Base-by-base conservation (phyloP, 305 asterid species). In the Rubia balearica region DNA sequence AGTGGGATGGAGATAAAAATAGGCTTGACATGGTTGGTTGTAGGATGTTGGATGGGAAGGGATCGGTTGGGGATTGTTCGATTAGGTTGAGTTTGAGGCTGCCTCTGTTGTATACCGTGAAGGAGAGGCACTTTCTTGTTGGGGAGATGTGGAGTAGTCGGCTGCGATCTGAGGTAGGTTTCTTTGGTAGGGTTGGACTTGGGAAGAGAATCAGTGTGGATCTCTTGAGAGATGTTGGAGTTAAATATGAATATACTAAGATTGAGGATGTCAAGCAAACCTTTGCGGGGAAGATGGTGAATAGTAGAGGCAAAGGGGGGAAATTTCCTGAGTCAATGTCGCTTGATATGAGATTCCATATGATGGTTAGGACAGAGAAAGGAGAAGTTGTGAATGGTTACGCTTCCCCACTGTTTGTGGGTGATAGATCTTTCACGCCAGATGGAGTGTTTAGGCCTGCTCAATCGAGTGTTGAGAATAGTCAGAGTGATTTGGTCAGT, bases 61-160 rank as follows among this genome's bases (percentile, higher is more conserved):
- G 84, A 68, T 82, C 73, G 56, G 85, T 82, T 70, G 89, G 89
- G 71, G 96, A 88, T 75, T 93, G 98, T 77, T 74, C 81, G 72
- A 81, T 93, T 69, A 84, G 95, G 81, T 53, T 89, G 75, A 87
- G 93, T 72, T 81, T 93, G 82, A 83, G 95, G 71, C 71, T 84
- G 71, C 96, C 98, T 22, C 77, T 88, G 71, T 76, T 78, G 67
- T 91, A 89, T 89, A 87, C 89, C 21, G 66, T 93, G 85, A 85
- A 83, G 77, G 87, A 86, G 67, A 85, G 96, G 79, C 86, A 90
- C 74, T 77, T 77, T 56, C 63, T 87, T n/a, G 91, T 83, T 24
- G 97, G 98, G 75, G 87, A 89, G 78, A 53, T 91, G 74, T 93
- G 98, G 97, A 93, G 90, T 72, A 85, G 78, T 69, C 84, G 78